These are phyloP conservation scores for Polytrichum commune DNA, from an alignment of 225 moss, liverwort and hornwort genomes.

Conservation along the genomic window DNA sequence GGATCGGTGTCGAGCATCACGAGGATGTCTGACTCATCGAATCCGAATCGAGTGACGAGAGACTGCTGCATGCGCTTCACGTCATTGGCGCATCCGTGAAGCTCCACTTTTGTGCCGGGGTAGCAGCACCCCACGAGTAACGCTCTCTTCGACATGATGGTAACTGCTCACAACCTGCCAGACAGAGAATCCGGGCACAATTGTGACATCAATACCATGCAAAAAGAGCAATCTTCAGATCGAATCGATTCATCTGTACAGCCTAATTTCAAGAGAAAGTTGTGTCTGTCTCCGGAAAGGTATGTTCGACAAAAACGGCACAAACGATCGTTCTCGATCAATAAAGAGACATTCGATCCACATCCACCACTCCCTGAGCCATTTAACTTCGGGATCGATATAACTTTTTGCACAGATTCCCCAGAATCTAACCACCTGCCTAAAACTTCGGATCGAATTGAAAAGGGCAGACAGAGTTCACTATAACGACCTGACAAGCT, in stretches of 20 bases:
- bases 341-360: too few species aligned
- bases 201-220: conserved; percentile 7
- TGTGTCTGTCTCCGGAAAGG: too few species aligned
- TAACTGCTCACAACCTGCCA: conserved; percentile 10
- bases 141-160: conserved; percentile 55
- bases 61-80: conserved; percentile 64
- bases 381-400: too few species aligned
- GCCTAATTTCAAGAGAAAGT: too few species aligned
- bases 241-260: neutral
- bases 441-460: too few species aligned
- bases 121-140: conserved; percentile 84
- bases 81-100: conserved; percentile 84
- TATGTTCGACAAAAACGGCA: too few species aligned
- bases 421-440: too few species aligned
- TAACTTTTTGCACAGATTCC: too few species aligned
- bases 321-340: too few species aligned
- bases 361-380: too few species aligned
- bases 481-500: too few species aligned
- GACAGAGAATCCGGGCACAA: conserved; percentile 2
- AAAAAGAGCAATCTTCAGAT: neutral
- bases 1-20: conserved; percentile 68
- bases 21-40: conserved; percentile 54
- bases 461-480: too few species aligned
- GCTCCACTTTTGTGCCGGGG: conserved; percentile 76
- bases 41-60: conserved; percentile 55